Percentiles rank a stretch among this genome's conserved stretches.
Conservation (phyloP, 225 moss, liverwort and hornwort genomes). For the Physcomitrium patens region DNA sequence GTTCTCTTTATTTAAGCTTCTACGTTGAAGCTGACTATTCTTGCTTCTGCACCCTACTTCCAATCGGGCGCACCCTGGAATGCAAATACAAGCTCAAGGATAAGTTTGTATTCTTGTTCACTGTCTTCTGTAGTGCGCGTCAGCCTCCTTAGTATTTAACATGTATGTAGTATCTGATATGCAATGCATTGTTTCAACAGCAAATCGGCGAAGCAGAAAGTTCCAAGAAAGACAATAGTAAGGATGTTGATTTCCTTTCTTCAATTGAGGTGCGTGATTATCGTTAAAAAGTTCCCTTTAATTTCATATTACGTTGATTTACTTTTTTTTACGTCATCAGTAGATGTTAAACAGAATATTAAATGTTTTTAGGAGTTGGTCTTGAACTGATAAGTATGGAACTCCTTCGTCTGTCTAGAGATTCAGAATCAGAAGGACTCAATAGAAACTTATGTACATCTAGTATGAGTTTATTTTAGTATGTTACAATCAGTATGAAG, state of each 20-base stretch:
- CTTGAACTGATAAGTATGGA: slow-evolving; percentile 10
- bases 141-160: background rate
- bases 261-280: slow-evolving; percentile 77
- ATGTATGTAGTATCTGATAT: slow-evolving; percentile 25
- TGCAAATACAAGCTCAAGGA: slow-evolving; percentile 4
- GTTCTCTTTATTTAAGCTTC: slow-evolving; percentile 2
- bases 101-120: slow-evolving; percentile 16
- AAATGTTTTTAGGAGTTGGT: slow-evolving; percentile 1
- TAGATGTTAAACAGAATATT: background rate
- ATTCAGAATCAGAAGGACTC: slow-evolving; percentile 7
- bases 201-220: slow-evolving; percentile 87
- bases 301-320: slow-evolving; percentile 3
- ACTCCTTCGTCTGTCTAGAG: slow-evolving; percentile 15
- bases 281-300: slow-evolving; percentile 13
- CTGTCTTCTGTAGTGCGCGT: slow-evolving; percentile 20
- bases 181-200: slow-evolving; percentile 42
- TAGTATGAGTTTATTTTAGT: slow-evolving; percentile 11
- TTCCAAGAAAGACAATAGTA: slow-evolving; percentile 70
- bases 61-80: background rate
- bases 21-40: slow-evolving; percentile 10
- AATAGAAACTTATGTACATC: background rate
- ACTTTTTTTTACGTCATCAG: background rate
- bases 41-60: background rate
- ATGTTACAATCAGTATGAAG: slow-evolving; percentile 14
- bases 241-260: slow-evolving; percentile 88